Conservation (phyloP, 2,329 filamentous ascomycete species). For the Thelonectria rubi region DNA sequence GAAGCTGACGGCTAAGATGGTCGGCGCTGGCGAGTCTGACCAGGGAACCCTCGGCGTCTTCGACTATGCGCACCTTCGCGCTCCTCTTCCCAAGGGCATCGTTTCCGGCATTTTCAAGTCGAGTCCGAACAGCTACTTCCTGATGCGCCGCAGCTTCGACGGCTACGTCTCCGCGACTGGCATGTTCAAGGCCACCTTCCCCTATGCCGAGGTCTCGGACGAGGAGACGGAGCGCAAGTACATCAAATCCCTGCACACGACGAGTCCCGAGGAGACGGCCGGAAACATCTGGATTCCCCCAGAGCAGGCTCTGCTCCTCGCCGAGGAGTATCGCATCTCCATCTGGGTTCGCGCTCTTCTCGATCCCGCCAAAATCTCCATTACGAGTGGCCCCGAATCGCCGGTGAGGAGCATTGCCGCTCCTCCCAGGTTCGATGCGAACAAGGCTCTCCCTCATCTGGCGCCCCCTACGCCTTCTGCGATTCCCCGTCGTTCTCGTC, state of each 20-base stretch:
- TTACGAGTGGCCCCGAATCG: constrained; percentile 68
- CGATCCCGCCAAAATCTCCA: constrained; percentile 80
- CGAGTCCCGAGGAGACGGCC: constrained; percentile 90
- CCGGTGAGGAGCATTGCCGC: constrained; percentile 80
- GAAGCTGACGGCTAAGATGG: constrained; percentile 84
- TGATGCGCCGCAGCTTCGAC: constrained; percentile 91
- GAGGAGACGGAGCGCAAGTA: constrained; percentile 82
- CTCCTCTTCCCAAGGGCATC: constrained; percentile 90
- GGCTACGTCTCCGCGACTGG: constrained; percentile 86
- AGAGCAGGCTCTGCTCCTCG: constrained; percentile 79
- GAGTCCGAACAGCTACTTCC: constrained; percentile 91
- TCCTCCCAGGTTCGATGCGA: constrained; percentile 80
- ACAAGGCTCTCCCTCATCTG: constrained; percentile 54
- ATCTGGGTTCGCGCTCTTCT: constrained; percentile 93
- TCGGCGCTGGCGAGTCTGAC: constrained; percentile 77
- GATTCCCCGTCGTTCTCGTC: constrained; percentile 59
- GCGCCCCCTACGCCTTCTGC: constrained; percentile 60
- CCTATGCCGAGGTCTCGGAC: constrained; percentile 76
- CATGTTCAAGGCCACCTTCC: constrained; percentile 93
- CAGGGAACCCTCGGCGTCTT: constrained; percentile 81
- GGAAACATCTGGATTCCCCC: constrained; percentile 97
- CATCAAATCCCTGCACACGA: constrained; percentile 83
- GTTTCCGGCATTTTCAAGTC: constrained; percentile 92
- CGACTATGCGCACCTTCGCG: constrained; percentile 95
- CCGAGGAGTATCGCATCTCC: constrained; percentile 85